These are phyloP conservation scores for Calycina herbarum DNA, from an alignment of 2,329 filamentous ascomycete species.

Conservation along the genomic window DNA sequence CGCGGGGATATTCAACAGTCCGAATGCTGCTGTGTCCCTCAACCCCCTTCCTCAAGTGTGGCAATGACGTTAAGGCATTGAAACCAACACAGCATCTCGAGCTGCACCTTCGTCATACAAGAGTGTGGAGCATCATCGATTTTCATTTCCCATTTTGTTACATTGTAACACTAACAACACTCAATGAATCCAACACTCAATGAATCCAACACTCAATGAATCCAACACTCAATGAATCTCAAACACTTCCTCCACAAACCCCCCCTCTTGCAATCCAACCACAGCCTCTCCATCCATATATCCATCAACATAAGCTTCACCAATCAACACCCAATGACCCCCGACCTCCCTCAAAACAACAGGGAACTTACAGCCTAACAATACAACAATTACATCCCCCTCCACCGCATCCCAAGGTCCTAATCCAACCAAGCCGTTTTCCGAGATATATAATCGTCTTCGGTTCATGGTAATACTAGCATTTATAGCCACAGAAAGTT, in stretches of 20 bases:
- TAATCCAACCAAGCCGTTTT: slow-evolving; percentile 22
- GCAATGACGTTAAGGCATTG: neutral
- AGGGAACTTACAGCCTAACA: slow-evolving; percentile 33
- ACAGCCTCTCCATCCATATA: slow-evolving; percentile 34
- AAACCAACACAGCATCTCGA: neutral
- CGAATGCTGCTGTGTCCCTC: too few species aligned
- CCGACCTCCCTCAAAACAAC: slow-evolving; percentile 26
- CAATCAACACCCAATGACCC: slow-evolving; percentile 26
- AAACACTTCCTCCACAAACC: slow-evolving; percentile 19
- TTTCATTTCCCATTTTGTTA: neutral
- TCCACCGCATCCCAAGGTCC: slow-evolving; percentile 23
- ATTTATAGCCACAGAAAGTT: slow-evolving; percentile 24
- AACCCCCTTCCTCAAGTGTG: too few species aligned
- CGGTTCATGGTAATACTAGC: slow-evolving; percentile 30
- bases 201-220: too few species aligned
- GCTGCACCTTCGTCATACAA: neutral
- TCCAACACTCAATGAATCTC: slow-evolving; percentile 33
- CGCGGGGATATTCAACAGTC: too few species aligned
- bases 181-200: neutral
- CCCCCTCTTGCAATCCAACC: slow-evolving; percentile 16
- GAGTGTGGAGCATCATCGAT: neutral
- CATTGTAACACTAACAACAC: too few species aligned
- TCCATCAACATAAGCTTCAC: slow-evolving; percentile 33
- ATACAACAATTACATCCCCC: slow-evolving; percentile 29
- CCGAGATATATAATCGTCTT: slow-evolving; percentile 25